A percentile compares a stretch with the other conserved stretches of the same genome.
phyloP scores from a whole-genome alignment of 805 yeast genomes.

The Pichia heedii region DNA sequence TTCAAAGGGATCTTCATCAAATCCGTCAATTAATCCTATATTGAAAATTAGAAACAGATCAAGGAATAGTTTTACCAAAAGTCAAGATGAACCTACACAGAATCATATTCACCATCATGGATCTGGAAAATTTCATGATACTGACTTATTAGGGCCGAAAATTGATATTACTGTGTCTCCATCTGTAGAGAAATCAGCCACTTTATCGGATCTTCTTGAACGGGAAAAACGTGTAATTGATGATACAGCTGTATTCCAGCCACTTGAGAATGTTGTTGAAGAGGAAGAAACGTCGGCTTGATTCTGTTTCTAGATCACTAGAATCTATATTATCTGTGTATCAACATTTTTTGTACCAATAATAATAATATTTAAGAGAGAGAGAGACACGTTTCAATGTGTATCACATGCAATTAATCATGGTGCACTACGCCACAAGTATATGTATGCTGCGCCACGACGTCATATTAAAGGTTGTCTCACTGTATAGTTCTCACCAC shows the following conservation, averaged over 20 bases:
- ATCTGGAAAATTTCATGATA: conserved; percentile 16
- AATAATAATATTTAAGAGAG: too few species aligned
- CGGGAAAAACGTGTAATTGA: neutral
- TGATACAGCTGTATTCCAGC: conserved; percentile 5
- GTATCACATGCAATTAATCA: too few species aligned
- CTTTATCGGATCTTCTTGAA: neutral
- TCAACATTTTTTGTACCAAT: too few species aligned
- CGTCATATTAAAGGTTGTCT: too few species aligned
- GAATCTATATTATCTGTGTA: too few species aligned
- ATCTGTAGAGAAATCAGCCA: too few species aligned
- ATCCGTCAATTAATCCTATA: conserved; percentile 7
- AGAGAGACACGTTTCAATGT: too few species aligned
- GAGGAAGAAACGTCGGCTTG: neutral
- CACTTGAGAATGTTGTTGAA: conserved; percentile 2
- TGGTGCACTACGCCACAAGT: too few species aligned
- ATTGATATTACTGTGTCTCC: neutral
- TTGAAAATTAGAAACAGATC: conserved; percentile 1
- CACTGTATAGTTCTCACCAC: too few species aligned
- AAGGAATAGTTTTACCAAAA: neutral
- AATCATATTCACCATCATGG: conserved; percentile 11
- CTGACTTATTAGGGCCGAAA: conserved; percentile 16
- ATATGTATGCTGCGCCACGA: too few species aligned
- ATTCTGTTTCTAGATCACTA: neutral
- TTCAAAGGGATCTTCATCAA: conserved; percentile 5
- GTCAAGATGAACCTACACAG: neutral